These are phyloP conservation scores for Sporobolus alterniflorus DNA, from an alignment of 202 grass and related monocot species.

Conservation along the genomic window DNA sequence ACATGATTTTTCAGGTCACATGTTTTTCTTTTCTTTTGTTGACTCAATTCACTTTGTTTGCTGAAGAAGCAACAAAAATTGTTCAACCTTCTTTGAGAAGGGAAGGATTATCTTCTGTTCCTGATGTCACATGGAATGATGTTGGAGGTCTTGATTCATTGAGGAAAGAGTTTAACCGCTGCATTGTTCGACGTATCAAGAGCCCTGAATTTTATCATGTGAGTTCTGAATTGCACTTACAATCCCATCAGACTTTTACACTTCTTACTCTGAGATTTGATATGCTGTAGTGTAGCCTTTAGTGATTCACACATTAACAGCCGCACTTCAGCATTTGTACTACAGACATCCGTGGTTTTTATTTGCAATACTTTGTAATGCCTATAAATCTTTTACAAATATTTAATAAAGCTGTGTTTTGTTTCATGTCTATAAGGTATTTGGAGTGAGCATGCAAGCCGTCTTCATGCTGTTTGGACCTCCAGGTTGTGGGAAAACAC, in stretches of 20 bases:
- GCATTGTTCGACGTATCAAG: constrained; percentile 85
- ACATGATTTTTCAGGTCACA: not conserved
- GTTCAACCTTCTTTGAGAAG: constrained; percentile 96
- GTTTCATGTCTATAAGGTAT: constrained; percentile 48
- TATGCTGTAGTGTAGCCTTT: not conserved
- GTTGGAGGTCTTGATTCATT: constrained; percentile 86
- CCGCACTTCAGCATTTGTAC: not conserved
- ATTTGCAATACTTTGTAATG: not conserved
- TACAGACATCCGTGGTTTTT: not conserved
- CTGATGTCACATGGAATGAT: constrained; percentile 89
- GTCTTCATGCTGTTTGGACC: constrained; percentile 91
- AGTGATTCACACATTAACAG: not conserved
- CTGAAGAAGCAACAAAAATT: constrained; percentile 81
- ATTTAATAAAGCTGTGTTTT: not conserved
- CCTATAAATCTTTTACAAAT: not conserved
- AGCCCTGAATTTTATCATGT: constrained; percentile 86
- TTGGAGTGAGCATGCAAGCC: constrained; percentile 78
- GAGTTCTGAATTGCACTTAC: constrained; percentile 17
- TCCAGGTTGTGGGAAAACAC: constrained; percentile 96
- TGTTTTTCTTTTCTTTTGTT: not conserved
- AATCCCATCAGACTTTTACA: not conserved
- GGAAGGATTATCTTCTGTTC: constrained; percentile 96
- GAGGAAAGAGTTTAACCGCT: constrained; percentile 78
- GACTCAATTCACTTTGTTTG: not conserved
- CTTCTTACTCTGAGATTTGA: not conserved